A percentile compares a stretch with the other conserved stretches of the same genome.
Conservation (phyloP, 176 grass and related monocot genomes). For the Aegilops speltoides region DNA sequence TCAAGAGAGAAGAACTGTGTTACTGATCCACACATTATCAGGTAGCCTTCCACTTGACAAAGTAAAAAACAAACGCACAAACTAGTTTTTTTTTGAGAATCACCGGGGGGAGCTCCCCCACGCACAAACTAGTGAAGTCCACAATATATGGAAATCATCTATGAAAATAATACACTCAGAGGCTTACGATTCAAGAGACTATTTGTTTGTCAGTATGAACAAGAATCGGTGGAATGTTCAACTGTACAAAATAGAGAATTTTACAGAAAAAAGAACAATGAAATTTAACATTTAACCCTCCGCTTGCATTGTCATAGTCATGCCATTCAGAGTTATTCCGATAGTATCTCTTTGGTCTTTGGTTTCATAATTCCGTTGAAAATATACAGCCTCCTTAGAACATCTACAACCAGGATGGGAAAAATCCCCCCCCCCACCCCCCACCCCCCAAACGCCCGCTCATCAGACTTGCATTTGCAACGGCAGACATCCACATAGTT, state of each 20-base stretch:
- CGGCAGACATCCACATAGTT: too few relatives aligned
- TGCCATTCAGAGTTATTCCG: background rate
- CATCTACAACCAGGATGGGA: too few relatives aligned
- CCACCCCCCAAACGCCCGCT: too few relatives aligned
- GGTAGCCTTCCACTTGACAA: too few relatives aligned
- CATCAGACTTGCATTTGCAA: too few relatives aligned
- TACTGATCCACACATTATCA: too few relatives aligned
- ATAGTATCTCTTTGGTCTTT: background rate
- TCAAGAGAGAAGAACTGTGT: too few relatives aligned
- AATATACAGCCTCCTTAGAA: conserved; percentile 24
- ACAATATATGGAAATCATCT: background rate
- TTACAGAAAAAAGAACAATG: background rate
- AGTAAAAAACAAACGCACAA: too few relatives aligned
- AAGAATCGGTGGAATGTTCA: background rate
- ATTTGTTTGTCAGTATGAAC: background rate
- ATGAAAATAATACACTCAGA: background rate
- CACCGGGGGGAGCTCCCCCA: too few relatives aligned
- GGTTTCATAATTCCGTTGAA: background rate
- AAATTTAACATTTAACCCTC: background rate
- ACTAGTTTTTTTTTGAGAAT: too few relatives aligned
- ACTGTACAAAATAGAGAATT: background rate
- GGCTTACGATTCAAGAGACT: background rate
- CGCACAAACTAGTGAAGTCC: background rate
- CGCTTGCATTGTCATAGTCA: conserved; percentile 3
- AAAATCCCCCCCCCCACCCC: too few relatives aligned